phyloP scores from a whole-genome alignment of 352 stramenopile genomes.

The Globisporangium uncinulatum region DNA sequence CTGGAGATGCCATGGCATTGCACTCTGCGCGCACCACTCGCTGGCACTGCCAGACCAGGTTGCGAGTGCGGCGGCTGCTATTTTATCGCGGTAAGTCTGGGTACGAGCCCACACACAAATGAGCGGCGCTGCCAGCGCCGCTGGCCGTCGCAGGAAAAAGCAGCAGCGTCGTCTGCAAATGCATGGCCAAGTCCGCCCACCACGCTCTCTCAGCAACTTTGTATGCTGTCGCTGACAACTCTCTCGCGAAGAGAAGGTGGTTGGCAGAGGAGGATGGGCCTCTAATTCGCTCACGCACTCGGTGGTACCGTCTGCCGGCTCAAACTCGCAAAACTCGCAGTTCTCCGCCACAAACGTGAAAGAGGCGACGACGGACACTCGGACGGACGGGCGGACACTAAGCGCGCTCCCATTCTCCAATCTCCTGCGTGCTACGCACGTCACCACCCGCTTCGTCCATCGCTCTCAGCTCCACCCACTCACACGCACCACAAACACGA shows the following conservation, averaged over 20 bases:
- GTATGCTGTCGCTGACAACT: not conserved
- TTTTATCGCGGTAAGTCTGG: not conserved
- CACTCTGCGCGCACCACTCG: too few species aligned
- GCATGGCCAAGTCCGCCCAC: not conserved
- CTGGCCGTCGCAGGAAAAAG: not conserved
- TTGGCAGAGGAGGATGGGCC: not conserved
- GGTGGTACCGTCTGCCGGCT: not conserved
- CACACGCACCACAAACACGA: not conserved
- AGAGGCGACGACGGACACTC: not conserved
- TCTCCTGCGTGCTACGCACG: slow-evolving; percentile 5
- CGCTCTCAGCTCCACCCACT: not conserved
- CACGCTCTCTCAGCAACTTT: not conserved
- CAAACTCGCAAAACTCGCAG: not conserved
- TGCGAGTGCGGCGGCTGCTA: too few species aligned
- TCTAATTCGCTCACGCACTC: not conserved
- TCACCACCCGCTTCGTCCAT: not conserved
- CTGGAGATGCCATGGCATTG: too few species aligned
- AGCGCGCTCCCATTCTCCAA: not conserved
- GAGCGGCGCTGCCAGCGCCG: too few species aligned
- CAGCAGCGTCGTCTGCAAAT: not conserved
- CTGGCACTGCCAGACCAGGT: too few species aligned
- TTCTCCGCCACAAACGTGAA: not conserved
- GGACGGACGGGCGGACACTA: not conserved
- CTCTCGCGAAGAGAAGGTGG: not conserved
- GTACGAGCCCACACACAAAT: not conserved